phyloP scores from a whole-genome alignment of 345 rosid species.

The Populus deltoides region DNA sequence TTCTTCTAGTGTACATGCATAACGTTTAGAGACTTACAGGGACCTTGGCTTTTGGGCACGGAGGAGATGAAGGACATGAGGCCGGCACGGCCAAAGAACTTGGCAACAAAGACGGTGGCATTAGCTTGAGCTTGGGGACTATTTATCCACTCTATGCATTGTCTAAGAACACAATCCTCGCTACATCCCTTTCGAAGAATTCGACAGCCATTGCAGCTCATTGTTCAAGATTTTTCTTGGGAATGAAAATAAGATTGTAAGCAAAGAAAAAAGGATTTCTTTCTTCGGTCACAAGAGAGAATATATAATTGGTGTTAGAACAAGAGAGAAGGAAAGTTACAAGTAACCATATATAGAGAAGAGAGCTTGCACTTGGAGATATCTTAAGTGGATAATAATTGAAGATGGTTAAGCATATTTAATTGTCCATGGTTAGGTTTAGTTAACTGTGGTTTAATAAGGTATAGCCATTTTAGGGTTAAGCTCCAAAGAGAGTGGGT shows the following conservation, averaged over 20 bases:
- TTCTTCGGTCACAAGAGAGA: not conserved
- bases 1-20: not conserved
- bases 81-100: slow-evolving; percentile 90
- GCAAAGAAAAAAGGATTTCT: not conserved
- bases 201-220: slow-evolving; percentile 94
- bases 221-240: slow-evolving; percentile 13
- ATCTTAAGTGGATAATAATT: not conserved
- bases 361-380: no score
- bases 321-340: not conserved
- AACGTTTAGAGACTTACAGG: slow-evolving; percentile 38
- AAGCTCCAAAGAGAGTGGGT: slow-evolving; percentile 53
- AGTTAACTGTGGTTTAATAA: slow-evolving; percentile 11
- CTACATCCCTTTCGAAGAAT: slow-evolving; percentile 85
- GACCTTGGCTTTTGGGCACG: slow-evolving; percentile 56
- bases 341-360: not conserved
- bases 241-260: not conserved
- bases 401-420: not conserved
- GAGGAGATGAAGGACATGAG: slow-evolving; percentile 74
- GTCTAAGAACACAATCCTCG: slow-evolving; percentile 68
- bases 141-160: slow-evolving; percentile 60
- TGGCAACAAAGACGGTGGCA: slow-evolving; percentile 87
- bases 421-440: not conserved
- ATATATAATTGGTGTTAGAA: not conserved
- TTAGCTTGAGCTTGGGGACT: slow-evolving; percentile 66
- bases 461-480: not conserved